Conservation (phyloP, 257 asterid species). For the Nicotiana obtusifolia region DNA sequence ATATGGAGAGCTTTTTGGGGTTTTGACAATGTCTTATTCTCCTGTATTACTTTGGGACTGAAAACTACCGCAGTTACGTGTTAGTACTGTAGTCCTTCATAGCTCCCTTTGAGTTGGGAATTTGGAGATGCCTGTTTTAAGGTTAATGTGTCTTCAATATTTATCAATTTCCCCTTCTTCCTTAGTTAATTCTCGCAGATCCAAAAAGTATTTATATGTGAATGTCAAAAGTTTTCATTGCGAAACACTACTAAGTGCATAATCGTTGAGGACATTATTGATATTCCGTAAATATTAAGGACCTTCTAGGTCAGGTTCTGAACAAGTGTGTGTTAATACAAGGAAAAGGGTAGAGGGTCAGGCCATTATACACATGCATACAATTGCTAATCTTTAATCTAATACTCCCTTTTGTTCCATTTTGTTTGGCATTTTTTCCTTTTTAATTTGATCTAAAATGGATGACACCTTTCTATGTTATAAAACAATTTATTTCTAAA, state of each 20-base stretch:
- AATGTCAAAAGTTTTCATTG: not conserved
- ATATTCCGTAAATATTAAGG: not conserved
- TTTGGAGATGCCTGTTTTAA: not conserved
- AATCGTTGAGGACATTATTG: not conserved
- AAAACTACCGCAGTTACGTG: not conserved
- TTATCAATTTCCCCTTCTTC: not conserved
- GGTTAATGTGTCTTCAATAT: not conserved
- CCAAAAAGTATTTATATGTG: not conserved
- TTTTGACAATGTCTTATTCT: not conserved
- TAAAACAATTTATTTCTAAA: not conserved
- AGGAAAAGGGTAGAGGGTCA: not conserved
- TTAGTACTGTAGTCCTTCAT: not conserved
- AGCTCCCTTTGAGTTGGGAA: not conserved
- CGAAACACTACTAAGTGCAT: not conserved
- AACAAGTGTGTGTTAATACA: not conserved
- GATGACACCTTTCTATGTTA: not conserved
- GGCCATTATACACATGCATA: not conserved
- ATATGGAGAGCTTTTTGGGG: not conserved
- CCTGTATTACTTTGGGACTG: not conserved
- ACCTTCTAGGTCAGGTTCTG: not conserved
- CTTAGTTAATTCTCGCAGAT: not conserved
- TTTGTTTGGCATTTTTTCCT: not conserved
- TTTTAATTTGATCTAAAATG: not conserved
- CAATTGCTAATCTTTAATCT: not conserved
- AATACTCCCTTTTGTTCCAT: not conserved